Evolutionary conservation across 169 alveolate genomes (phyloP).

Genomic region (Cryptosporidium felis): DNA sequence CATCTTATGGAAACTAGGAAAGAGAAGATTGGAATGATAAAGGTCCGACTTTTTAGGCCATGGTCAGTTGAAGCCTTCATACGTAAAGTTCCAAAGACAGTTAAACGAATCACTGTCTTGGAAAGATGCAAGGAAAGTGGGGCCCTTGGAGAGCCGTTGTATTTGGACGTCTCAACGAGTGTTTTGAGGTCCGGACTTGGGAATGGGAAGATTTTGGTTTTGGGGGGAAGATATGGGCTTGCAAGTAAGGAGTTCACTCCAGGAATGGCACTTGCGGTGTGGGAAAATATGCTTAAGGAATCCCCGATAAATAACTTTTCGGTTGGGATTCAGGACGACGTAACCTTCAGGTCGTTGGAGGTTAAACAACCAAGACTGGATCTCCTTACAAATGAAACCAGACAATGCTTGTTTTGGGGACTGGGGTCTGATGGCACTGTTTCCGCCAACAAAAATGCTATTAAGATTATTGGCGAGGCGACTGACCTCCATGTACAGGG

Average conservation of each 20-base stretch:
- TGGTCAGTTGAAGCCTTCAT: conserved; percentile 75
- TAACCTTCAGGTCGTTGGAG: conserved; percentile 70
- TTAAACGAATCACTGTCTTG: conserved; percentile 72
- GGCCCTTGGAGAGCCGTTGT: conserved; percentile 76
- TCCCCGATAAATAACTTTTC: conserved; percentile 76
- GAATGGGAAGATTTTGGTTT: conserved; percentile 18
- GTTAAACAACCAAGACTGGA: conserved; percentile 67
- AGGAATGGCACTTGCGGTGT: conserved; percentile 75
- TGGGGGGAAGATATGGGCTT: conserved; percentile 77
- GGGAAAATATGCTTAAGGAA: conserved; percentile 72
- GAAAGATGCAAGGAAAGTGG: conserved; percentile 77
- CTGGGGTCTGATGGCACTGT: conserved; percentile 79
- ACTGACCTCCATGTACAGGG: conserved; percentile 78
- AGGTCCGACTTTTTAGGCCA: conserved; percentile 77
- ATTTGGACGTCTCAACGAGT: conserved; percentile 73
- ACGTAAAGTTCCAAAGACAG: conserved; percentile 73
- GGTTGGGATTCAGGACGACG: conserved; percentile 78
- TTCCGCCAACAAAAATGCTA: conserved; percentile 79
- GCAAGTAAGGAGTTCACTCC: conserved; percentile 79
- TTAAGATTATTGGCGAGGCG: conserved; percentile 77
- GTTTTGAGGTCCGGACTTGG: neutral
- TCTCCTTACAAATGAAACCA: conserved; percentile 71
- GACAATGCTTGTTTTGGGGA: conserved; percentile 79
- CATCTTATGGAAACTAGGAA: conserved; percentile 27
- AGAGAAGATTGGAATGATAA: conserved; percentile 74